These are phyloP conservation scores for Ilex aquifolium DNA, from an alignment of 257 asterid genomes.

Conservation along the genomic window DNA sequence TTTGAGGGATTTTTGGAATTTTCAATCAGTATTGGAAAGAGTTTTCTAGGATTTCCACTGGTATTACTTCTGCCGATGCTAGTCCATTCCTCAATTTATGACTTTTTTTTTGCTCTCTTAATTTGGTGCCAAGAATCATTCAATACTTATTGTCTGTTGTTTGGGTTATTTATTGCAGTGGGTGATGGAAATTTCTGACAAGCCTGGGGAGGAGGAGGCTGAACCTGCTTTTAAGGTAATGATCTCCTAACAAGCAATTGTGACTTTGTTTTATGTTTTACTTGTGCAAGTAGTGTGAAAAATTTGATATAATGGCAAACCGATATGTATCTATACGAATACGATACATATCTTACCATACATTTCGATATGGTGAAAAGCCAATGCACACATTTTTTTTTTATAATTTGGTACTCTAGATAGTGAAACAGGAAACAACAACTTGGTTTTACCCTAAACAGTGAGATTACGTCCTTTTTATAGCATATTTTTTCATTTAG, in stretches of 20 bases:
- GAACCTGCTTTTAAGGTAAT: conserved; percentile 64
- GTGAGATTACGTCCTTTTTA: too few species aligned
- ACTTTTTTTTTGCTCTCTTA: neutral
- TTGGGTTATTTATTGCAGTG: conserved; percentile 29
- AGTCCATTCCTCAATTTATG: conserved; percentile 4
- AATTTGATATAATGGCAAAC: too few species aligned
- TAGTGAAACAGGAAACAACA: too few species aligned
- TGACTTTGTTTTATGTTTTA: too few species aligned
- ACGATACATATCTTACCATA: too few species aligned
- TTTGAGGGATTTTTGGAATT: conserved; percentile 24
- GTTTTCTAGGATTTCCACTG: conserved; percentile 54
- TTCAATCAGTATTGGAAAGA: conserved; percentile 51
- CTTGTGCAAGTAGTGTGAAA: too few species aligned
- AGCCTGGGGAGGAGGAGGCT: conserved; percentile 49
- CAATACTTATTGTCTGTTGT: neutral
- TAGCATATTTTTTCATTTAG: too few species aligned
- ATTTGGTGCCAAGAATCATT: neutral
- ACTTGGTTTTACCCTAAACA: too few species aligned
- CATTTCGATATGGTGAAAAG: too few species aligned
- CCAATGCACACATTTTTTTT: too few species aligned
- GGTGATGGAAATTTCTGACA: conserved; percentile 61
- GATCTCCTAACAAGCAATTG: neutral
- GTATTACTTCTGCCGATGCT: conserved; percentile 24
- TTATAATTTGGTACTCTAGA: too few species aligned
- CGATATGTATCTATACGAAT: too few species aligned